A percentile compares a stretch with the other conserved stretches of the same genome.
Conservation (phyloP, 805 yeast genomes). For the Candida morakotiae region DNA sequence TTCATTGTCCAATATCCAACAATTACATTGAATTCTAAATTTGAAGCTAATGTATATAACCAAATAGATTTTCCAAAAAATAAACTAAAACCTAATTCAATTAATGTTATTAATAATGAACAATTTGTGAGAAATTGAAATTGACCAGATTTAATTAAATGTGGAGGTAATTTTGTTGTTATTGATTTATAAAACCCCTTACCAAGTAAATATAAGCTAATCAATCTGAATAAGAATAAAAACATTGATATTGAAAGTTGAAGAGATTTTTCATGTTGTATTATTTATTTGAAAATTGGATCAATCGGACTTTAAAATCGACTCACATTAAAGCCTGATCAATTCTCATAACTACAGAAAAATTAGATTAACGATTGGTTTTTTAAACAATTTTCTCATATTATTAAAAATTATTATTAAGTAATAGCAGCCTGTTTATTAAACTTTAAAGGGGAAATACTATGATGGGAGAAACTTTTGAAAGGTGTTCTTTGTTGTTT, state of each 20-base stretch:
- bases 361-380: too few species aligned
- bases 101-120: constrained; percentile 10
- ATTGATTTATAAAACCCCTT: constrained; percentile 5
- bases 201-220: neutral
- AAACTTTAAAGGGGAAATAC: too few species aligned
- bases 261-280: too few species aligned
- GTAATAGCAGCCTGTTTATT: too few species aligned
- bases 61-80: neutral
- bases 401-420: too few species aligned
- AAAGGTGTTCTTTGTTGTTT: too few species aligned
- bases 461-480: too few species aligned
- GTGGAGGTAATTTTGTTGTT: constrained; percentile 14
- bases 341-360: too few species aligned
- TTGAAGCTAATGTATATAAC: constrained; percentile 11
- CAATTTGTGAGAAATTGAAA: constrained; percentile 23
- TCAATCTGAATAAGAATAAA: neutral
- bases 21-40: constrained; percentile 21
- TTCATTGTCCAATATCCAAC: constrained; percentile 19
- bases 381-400: too few species aligned
- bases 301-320: too few species aligned
- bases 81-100: neutral
- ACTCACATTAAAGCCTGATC: too few species aligned
- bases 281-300: too few species aligned
- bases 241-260: neutral
- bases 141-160: constrained; percentile 18